Percentiles rank a stretch among this genome's conserved stretches.
These are phyloP conservation scores for Colletotrichum echinochloae DNA, from an alignment of 2,329 filamentous ascomycete genomes.

Conservation along the genomic window DNA sequence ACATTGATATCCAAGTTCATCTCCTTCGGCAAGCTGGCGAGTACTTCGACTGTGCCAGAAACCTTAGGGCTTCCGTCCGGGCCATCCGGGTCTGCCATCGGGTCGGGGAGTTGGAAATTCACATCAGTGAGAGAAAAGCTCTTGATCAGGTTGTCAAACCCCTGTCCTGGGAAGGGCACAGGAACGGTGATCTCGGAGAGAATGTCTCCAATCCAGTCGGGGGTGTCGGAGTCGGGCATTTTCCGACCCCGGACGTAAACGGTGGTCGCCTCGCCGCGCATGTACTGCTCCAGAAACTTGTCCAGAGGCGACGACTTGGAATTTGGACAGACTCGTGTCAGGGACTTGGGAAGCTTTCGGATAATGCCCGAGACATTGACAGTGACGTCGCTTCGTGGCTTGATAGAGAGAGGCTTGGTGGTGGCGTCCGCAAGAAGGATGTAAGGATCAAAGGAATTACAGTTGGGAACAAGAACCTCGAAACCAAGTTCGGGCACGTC, in stretches of 20 bases:
- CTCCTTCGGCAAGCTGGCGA: conserved; percentile 83
- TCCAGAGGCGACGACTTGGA: conserved; percentile 87
- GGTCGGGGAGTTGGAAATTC: conserved; percentile 86
- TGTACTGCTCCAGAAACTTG: conserved; percentile 81
- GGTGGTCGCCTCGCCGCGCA: conserved; percentile 81
- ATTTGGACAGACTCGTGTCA: conserved; percentile 81
- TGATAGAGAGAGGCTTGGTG: conserved; percentile 75
- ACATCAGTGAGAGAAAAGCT: conserved; percentile 90
- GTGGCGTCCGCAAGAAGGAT: conserved; percentile 83
- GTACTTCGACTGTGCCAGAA: conserved; percentile 84
- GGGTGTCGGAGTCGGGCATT: conserved; percentile 74
- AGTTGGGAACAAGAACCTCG: conserved; percentile 86
- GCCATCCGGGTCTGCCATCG: conserved; percentile 79
- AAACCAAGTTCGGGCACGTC: conserved; percentile 85
- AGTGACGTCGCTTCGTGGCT: conserved; percentile 74
- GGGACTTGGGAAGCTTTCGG: conserved; percentile 76
- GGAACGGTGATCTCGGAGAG: conserved; percentile 86
- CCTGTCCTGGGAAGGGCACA: conserved; percentile 83
- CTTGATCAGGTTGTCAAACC: conserved; percentile 84
- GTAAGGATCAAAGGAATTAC: conserved; percentile 75
- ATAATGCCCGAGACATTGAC: conserved; percentile 80
- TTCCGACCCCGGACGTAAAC: conserved; percentile 86
- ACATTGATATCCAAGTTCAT: conserved; percentile 89
- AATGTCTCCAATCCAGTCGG: conserved; percentile 84
- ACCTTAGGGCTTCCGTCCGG: conserved; percentile 80